These are phyloP conservation scores for Fusarium poae DNA, from an alignment of 2,329 filamentous ascomycete species.

Conservation along the genomic window DNA sequence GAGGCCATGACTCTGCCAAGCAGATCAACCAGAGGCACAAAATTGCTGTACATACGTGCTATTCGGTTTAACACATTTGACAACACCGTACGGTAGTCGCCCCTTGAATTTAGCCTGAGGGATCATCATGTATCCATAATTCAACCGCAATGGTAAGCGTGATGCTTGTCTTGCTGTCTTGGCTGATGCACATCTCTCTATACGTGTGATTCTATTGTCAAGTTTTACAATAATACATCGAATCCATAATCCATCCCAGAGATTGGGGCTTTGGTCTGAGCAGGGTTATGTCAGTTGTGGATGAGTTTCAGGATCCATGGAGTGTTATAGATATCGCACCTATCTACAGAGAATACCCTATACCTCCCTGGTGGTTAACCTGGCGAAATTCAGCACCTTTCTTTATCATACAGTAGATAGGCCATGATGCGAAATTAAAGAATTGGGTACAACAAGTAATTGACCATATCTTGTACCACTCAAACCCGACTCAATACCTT, in stretches of 20 bases:
- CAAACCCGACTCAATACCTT: not conserved
- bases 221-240: not conserved
- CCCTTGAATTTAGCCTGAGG: constrained; percentile 8
- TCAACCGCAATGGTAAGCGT: not conserved
- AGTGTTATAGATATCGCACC: constrained; percentile 1
- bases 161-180: not conserved
- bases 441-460: not conserved
- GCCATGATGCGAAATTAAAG: not conserved
- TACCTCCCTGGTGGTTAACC: not conserved
- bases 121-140: not conserved
- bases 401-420: not conserved
- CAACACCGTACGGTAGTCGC: not conserved
- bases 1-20: constrained; percentile 5
- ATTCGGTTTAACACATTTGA: not conserved
- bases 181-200: not conserved
- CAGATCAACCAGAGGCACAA: constrained; percentile 2
- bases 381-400: not conserved
- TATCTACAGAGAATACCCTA: not conserved
- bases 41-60: constrained; percentile 1
- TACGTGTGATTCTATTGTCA: not conserved
- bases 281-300: constrained; percentile 2
- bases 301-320: constrained; percentile 10
- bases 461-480: not conserved
- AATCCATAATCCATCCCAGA: not conserved
- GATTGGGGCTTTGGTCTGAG: not conserved